These are phyloP conservation scores for Xylaria sp. DNA, from an alignment of 2,329 filamentous ascomycete species.

Conservation along the genomic window DNA sequence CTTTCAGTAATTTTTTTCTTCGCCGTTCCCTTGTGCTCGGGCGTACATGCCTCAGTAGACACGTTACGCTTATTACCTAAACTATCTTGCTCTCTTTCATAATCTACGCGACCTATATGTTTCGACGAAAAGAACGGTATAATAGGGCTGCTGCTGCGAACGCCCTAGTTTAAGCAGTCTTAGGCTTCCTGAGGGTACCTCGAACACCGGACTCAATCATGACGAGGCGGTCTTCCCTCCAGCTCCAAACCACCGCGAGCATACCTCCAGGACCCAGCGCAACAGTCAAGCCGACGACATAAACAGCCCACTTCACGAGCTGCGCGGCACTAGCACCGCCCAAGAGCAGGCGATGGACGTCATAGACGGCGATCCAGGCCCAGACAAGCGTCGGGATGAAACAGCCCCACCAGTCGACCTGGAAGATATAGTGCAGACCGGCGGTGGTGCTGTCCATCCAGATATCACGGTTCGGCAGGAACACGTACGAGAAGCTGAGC, in stretches of 20 bases:
- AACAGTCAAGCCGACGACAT: constrained; percentile 37
- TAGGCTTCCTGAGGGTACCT: constrained; percentile 39
- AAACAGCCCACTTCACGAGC: constrained; percentile 36
- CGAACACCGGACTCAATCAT: constrained; percentile 41
- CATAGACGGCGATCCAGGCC: constrained; percentile 42
- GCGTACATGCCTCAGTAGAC: too few species aligned
- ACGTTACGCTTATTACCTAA: background rate
- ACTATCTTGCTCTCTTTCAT: background rate
- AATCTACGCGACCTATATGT: background rate
- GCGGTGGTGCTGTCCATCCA: constrained; percentile 40
- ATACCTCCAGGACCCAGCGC: constrained; percentile 44
- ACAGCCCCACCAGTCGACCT: constrained; percentile 45
- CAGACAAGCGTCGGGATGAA: constrained; percentile 43
- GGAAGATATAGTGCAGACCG: constrained; percentile 48
- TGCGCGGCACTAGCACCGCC: constrained; percentile 15
- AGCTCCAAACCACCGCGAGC: constrained; percentile 42
- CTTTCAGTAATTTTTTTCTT: background rate
- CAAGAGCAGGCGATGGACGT: constrained; percentile 41
- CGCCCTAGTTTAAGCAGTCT: constrained; percentile 17
- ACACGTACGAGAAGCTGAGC: constrained; percentile 42
- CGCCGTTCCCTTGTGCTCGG: background rate
- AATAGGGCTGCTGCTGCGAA: background rate
- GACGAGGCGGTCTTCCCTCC: constrained; percentile 45
- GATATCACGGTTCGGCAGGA: constrained; percentile 38
- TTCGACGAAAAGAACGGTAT: background rate